Conservation (phyloP, 306 rosid genomes). For the Inga laurina region DNA sequence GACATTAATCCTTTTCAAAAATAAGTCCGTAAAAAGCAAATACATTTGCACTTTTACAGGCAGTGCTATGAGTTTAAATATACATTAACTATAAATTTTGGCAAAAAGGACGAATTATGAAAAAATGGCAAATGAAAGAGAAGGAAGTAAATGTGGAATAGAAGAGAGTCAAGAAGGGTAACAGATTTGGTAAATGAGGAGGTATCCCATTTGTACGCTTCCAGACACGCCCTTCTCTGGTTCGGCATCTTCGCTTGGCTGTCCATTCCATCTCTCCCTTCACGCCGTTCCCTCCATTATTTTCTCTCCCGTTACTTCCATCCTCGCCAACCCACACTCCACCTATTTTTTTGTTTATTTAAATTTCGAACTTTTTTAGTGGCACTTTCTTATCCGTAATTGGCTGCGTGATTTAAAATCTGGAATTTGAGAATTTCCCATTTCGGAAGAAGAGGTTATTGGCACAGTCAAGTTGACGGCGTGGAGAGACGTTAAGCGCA, state of each 20-base stretch:
- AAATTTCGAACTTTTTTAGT: not conserved
- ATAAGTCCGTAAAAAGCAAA: too few species aligned
- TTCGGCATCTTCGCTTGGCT: conserved; percentile 19
- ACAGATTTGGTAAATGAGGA: not conserved
- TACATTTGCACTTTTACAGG: too few species aligned
- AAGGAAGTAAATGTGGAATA: not conserved
- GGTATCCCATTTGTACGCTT: conserved; percentile 23
- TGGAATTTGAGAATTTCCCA: not conserved
- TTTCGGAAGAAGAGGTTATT: not conserved
- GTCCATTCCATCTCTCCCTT: conserved; percentile 17
- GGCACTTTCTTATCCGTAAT: not conserved
- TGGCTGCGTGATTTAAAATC: not conserved
- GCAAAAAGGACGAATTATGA: not conserved
- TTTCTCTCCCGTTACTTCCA: not conserved
- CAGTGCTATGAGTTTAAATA: too few species aligned
- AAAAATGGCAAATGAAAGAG: not conserved
- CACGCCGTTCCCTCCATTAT: conserved; percentile 25
- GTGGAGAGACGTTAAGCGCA: conserved; percentile 32
- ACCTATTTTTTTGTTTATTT: not conserved
- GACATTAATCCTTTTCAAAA: too few species aligned
- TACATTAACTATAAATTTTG: too few species aligned
- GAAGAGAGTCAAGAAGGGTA: not conserved
- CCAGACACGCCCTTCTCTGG: conserved; percentile 21
- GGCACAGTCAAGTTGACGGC: conserved; percentile 27
- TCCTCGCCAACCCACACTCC: not conserved